Evolutionary conservation across 108 stramenopile genomes (phyloP), one percentile per base, ranked within the genome.

Genomic region (Epithemia pelagica): DNA sequence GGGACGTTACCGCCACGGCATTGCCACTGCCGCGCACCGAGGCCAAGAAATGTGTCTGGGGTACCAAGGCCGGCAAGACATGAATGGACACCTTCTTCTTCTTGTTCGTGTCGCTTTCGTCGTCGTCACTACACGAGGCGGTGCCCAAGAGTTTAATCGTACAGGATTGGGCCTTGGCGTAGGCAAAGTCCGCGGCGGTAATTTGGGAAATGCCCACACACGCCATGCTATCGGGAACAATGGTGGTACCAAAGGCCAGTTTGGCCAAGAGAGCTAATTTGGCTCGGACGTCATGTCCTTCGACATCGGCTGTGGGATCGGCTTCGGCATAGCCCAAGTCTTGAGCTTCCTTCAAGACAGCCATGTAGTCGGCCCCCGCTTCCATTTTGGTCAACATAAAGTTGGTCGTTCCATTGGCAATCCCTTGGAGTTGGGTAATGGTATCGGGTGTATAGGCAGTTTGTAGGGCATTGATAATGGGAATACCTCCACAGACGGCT

Each of bases 61-160:
- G 90, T 19, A 92, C 86, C 54, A 96, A 67, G 26, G 82, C 80
- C 0, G 94, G 92, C 32, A 85, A 81, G 27, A 96, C 94, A 72
- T 87, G 86, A 20, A 93, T 91, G 5, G 81, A 78, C 2, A 95
- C 64, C 7, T 37, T 37, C 37, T 28, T 52, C 7, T 24, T 24
- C 26, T 57, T 22, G 22, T 32, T 25, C 15, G 22, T 21, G 1
- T 78, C 74, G 30, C 86, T 84, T 69, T 85, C 84, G 67, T 79
- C 78, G 54, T 81, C 81, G 27, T 76, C 78, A 59, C 69, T 67
- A 26, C 83, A 62, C 10, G 89, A 74, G n/a, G 92, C 93, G 3
- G 90, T 90, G 10, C 95, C 96, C 20, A 95, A 57, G 23, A 97
- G 77, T 77, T 97, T 97, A 83, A 97, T 95, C 18, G 94, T 97